phyloP scores from a whole-genome alignment of 768 basidiomycete species.

The Serendipita sp. region DNA sequence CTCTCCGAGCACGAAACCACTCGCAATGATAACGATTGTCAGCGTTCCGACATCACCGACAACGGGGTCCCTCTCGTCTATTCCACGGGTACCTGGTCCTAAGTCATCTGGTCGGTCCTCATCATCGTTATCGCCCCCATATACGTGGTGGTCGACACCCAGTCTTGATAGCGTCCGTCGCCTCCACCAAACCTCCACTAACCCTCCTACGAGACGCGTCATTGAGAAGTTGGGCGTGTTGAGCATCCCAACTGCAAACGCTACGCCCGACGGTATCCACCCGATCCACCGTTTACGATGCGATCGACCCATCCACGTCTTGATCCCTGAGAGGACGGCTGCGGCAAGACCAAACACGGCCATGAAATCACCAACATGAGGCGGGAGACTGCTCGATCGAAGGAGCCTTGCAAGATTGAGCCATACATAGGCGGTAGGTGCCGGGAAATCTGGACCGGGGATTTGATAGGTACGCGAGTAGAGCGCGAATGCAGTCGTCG shows the following conservation, averaged over 20 bases:
- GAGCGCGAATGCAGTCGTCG: constrained; percentile 71
- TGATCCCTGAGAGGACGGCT: constrained; percentile 46
- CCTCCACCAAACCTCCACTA: constrained; percentile 38
- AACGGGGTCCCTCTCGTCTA: constrained; percentile 1
- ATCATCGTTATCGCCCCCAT: constrained; percentile 24
- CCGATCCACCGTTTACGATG: constrained; percentile 39
- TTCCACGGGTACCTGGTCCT: constrained; percentile 11
- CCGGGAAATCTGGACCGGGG: constrained; percentile 89
- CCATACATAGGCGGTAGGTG: constrained; percentile 94
- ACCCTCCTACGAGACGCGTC: constrained; percentile 77
- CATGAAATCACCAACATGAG: constrained; percentile 54
- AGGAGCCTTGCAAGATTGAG: constrained; percentile 57
- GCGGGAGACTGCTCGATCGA: constrained; percentile 31
- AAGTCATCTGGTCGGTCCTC: constrained; percentile 19
- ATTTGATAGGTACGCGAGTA: constrained; percentile 81
- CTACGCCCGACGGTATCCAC: constrained; percentile 84
- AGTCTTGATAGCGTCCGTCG: not conserved
- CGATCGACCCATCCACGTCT: constrained; percentile 37
- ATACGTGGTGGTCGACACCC: not conserved
- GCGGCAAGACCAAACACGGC: constrained; percentile 57
- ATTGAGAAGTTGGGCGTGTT: constrained; percentile 93
- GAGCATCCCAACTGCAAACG: constrained; percentile 89
- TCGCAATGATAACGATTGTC: constrained; percentile 70
- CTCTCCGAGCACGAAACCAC: constrained; percentile 92
- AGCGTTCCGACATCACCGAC: constrained; percentile 29